Base-by-base conservation (phyloP, 352 stramenopile genomes). In the Phytophthora cactorum region DNA sequence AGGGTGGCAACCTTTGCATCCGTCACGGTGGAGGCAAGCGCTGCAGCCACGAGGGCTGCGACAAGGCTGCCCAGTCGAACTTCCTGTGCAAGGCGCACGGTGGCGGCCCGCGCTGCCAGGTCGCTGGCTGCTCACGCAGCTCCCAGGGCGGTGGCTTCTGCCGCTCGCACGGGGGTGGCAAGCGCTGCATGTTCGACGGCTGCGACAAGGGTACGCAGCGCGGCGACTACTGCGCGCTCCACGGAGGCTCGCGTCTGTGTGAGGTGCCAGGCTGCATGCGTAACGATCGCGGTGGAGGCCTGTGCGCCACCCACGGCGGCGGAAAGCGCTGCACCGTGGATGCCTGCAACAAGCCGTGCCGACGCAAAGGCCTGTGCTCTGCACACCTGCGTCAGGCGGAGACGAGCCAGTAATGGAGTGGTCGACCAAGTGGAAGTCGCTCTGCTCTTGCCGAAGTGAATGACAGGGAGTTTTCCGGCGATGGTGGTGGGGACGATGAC, bases 201-300 rank as follows among this genome's bases (percentile, higher is more conserved):
- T 97, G 90, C 61, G 82, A 89, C 72, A 96, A 96, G 79, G 87
- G 89, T 46, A 93, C 89, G 59, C 89, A 96, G 75, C 88, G 87
- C 11, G 90, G 89, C 47, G 87, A 91, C 68, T 95, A 90, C 69
- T 97, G 90, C 49, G 90, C 88, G 11, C 74, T 91, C 27, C 90
- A 96, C 74, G 90, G 90, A 52, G 90, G 90, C 34, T 93, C 85
- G 28, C 88, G 90, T 36, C 70, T 93, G 56, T 97, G 90, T 70
- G 86, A 92, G 68, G 77, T 93, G 6, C 60, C 74, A 36, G 85
- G 82, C 58, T 96, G 90, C 80, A 93, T 87, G 74, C 83, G 85
- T 46, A 94, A 96, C 68, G 88, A 96, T 69, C 89, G 89, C 55
- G 89, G 89, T 47, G 84, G 88, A 75, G 90, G 90, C 25, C 52